Evolutionary conservation across 441 rosid genomes (phyloP).

Genomic region (Raphanus hybrid): DNA sequence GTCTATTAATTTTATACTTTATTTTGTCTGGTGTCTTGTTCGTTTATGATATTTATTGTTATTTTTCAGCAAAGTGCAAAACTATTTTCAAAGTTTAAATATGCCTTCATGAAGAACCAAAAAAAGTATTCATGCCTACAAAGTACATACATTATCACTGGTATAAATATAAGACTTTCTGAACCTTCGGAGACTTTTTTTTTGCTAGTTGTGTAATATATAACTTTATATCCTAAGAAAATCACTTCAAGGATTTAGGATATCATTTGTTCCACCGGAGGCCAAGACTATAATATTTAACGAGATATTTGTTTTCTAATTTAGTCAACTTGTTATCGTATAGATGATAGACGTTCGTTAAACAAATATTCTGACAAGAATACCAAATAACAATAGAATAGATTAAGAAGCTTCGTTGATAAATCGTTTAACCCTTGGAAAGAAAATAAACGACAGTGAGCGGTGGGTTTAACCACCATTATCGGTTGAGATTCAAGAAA

Average conservation of each 20-base stretch:
- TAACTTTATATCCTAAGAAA: neutral
- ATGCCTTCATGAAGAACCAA: neutral
- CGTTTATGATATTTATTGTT: neutral
- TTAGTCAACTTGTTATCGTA: constrained; percentile 36
- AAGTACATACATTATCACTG: neutral
- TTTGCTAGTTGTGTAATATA: constrained; percentile 28
- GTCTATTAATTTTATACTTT: neutral
- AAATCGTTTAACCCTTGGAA: constrained; percentile 22
- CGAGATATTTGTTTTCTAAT: constrained; percentile 13
- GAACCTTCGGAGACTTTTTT: neutral
- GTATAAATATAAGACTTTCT: neutral
- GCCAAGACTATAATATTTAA: constrained; percentile 21
- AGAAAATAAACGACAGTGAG: constrained; percentile 33
- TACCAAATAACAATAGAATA: constrained; percentile 28
- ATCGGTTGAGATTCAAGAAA: constrained; percentile 27
- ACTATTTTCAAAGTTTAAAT: neutral
- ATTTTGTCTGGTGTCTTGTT: neutral
- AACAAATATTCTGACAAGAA: constrained; percentile 35
- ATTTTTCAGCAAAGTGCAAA: neutral
- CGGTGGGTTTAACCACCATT: constrained; percentile 35
- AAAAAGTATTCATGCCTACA: neutral
- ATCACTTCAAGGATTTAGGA: constrained; percentile 28
- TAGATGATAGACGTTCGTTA: constrained; percentile 35
- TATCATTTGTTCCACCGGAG: constrained; percentile 12
- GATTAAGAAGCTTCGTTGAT: constrained; percentile 25